phyloP scores from a whole-genome alignment of 495 filamentous ascomycete genomes.

The Pseudomonodictys pantanalensis region DNA sequence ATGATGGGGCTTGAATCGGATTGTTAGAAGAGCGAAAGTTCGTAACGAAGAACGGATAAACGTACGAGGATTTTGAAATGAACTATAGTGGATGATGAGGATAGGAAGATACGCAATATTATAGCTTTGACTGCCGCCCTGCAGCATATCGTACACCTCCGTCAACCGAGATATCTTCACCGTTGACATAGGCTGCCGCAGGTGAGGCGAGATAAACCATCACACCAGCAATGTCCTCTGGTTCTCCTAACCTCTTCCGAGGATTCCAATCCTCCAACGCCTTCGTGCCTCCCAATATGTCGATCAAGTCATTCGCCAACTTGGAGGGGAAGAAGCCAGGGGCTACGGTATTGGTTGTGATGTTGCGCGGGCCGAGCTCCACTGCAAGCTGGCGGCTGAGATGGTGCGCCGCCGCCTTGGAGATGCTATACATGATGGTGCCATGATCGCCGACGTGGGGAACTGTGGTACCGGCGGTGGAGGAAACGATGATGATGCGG shows the following conservation, averaged over 20 bases:
- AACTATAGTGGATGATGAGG: not conserved
- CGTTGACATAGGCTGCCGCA: conserved; percentile 41
- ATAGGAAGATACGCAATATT: not conserved
- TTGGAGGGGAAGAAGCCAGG: conserved; percentile 49
- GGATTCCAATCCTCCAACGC: conserved; percentile 39
- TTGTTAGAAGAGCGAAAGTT: not conserved
- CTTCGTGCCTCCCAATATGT: conserved; percentile 41
- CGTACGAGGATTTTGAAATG: too few relatives aligned
- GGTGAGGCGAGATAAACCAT: conserved; percentile 43
- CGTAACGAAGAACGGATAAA: too few relatives aligned
- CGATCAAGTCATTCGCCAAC: conserved; percentile 45
- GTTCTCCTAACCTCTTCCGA: conserved; percentile 40
- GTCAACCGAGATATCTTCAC: conserved; percentile 39
- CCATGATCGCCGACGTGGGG: conserved; percentile 45
- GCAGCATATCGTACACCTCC: conserved; percentile 28
- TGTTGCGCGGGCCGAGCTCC: conserved; percentile 45
- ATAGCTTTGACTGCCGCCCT: conserved; percentile 29
- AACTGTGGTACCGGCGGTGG: conserved; percentile 42
- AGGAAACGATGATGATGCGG: conserved; percentile 42
- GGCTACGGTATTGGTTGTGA: conserved; percentile 46
- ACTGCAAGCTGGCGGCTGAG: conserved; percentile 43
- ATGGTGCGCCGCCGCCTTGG: conserved; percentile 48
- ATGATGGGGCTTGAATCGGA: not conserved
- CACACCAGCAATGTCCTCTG: conserved; percentile 46
- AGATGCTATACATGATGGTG: conserved; percentile 47